Evolutionary conservation across 257 asterid genomes (phyloP), one percentile per base, ranked within the genome.

Genomic region (Nicotiana paniculata): DNA sequence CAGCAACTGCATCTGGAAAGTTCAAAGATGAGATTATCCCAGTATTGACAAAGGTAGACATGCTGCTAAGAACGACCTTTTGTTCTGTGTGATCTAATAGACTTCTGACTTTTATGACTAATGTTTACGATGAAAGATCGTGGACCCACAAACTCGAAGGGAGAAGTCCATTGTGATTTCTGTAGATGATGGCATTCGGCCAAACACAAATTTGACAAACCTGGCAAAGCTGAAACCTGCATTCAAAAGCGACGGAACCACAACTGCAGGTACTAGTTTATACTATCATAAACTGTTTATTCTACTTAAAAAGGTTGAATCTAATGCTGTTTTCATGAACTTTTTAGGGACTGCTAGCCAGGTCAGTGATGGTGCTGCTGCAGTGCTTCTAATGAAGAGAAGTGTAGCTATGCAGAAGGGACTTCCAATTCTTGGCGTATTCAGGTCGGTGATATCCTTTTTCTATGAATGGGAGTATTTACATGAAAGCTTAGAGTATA

Each of bases 321-420:
- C 79, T 77, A 46, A 21, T 53, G 35, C 9, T 48, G 18, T 26
- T 66, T 48, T 48, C 9, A 17, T 83, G 81, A 62, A 26, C 83
- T 66, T 84, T 82, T 16, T 86, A 95, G 97, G 98, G 81, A 95
- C 88, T 87, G 89, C 99, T 37, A 95, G 99, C 80, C 99, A 95
- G 87, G 70, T 95, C 70, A 93, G 95, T 81, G 99, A 95, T 84
- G 99, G 98, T 58, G 99, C 99, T 59, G 99, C 92, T 81, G 99
- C 97, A 82, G 99, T 95, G 81, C 99, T 95, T 81, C 94, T 95
- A 81, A 95, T 93, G 99, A 95, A 88, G 89, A 92, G 99, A 87
- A 93, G 97, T 75, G 63, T 88, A 67, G 99, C 99, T 13, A 62
- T 82, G 83, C 83, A 90, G 75, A 95, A 92, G 88, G 96, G 98